Conservation (phyloP, 129 eudicot species). For the Oenanthe sinensis region DNA sequence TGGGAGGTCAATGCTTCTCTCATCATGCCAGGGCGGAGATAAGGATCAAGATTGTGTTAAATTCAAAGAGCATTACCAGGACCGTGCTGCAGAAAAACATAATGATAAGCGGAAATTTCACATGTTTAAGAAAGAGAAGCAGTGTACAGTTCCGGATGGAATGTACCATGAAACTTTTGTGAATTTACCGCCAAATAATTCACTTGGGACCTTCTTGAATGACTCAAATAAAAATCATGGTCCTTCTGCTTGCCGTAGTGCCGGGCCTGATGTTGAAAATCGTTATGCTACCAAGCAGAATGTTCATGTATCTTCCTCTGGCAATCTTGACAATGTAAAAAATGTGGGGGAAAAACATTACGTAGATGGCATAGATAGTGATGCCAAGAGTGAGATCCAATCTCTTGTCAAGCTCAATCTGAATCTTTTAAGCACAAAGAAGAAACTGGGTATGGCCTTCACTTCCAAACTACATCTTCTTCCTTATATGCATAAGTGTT, state of each 20-base stretch:
- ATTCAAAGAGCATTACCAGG: conserved; percentile 2
- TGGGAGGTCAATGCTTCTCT: conserved; percentile 1
- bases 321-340: neutral
- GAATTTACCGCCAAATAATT: neutral
- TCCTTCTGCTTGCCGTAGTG: conserved; percentile 14
- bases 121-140: conserved; percentile 11
- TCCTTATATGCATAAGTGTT: no score
- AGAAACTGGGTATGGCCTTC: conserved; percentile 53
- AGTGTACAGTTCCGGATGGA: neutral
- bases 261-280: conserved; percentile 15
- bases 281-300: conserved; percentile 17
- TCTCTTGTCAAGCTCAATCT: conserved; percentile 86
- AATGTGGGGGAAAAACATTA: neutral
- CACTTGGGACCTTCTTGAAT: conserved; percentile 9
- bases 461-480: neutral
- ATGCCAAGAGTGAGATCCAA: conserved; percentile 73
- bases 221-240: conserved; percentile 6
- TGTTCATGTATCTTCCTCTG: conserved; percentile 11
- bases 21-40: conserved; percentile 9
- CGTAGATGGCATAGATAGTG: conserved; percentile 22
- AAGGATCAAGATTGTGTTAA: neutral
- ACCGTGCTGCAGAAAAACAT: conserved; percentile 8
- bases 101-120: conserved; percentile 8
- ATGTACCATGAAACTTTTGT: conserved; percentile 4
- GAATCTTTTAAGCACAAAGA: conserved; percentile 45